Conservation (phyloP, 805 yeast genomes). For the Barnettozyma siamensis region DNA sequence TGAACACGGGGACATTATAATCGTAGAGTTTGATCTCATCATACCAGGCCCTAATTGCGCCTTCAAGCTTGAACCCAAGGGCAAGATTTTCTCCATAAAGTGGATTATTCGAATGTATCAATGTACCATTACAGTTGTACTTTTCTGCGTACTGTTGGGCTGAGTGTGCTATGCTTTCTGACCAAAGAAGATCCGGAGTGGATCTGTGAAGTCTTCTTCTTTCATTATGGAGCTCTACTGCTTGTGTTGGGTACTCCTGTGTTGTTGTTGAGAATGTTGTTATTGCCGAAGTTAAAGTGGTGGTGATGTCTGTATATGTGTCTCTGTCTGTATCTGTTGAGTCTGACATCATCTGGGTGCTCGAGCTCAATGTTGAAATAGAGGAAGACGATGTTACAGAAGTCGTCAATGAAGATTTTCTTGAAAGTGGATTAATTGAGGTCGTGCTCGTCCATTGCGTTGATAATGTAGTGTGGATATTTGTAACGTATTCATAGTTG, state of each 20-base stretch:
- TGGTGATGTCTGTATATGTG: slow-evolving; percentile 8
- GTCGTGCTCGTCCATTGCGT: slow-evolving; percentile 14
- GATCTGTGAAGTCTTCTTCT: slow-evolving; percentile 46
- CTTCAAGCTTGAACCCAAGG: slow-evolving; percentile 54
- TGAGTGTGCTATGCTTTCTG: slow-evolving; percentile 39
- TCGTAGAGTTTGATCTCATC: slow-evolving; percentile 50
- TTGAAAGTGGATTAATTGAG: too few relatives aligned
- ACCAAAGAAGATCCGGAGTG: slow-evolving; percentile 53
- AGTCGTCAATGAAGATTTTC: too few relatives aligned
- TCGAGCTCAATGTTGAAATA: too few relatives aligned
- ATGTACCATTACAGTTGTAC: slow-evolving; percentile 50
- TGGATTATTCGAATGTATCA: slow-evolving; percentile 55
- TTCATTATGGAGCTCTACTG: slow-evolving; percentile 41
- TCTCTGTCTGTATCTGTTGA: slow-evolving; percentile 5
- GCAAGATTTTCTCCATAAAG: slow-evolving; percentile 79
- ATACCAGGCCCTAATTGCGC: slow-evolving; percentile 74
- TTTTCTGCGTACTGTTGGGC: slow-evolving; percentile 53
- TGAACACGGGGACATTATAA: slow-evolving; percentile 43
- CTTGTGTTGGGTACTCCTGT: slow-evolving; percentile 5
- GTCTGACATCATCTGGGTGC: slow-evolving; percentile 1
- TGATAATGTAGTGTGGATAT: not conserved
- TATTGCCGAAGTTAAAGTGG: slow-evolving; percentile 15
- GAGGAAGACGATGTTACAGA: too few relatives aligned
- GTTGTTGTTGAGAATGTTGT: slow-evolving; percentile 15
- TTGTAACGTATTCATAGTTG: not conserved